A percentile compares a stretch with the other conserved stretches of the same genome.
These are phyloP conservation scores for Ganoderma boninense DNA, from an alignment of 1,284 basidiomycete species.

Conservation along the genomic window DNA sequence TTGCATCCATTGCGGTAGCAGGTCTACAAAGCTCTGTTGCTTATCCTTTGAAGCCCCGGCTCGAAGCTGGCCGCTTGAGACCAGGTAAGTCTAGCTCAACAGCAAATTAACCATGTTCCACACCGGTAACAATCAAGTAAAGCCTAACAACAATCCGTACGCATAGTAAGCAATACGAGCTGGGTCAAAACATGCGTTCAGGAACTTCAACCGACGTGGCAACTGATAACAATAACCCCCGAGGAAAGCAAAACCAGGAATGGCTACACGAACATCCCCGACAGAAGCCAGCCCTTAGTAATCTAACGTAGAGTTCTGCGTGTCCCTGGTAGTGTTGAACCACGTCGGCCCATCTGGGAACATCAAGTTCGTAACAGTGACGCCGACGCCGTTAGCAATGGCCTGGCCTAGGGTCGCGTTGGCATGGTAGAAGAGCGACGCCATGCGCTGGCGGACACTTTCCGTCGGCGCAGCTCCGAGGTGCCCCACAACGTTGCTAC, in stretches of 20 bases:
- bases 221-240: background rate
- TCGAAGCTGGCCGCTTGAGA: background rate
- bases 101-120: background rate
- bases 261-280: background rate
- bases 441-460: constrained; percentile 43
- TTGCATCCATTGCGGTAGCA: background rate
- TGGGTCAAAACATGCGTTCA: background rate
- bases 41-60: too few relatives aligned
- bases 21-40: too few relatives aligned
- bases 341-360: constrained; percentile 38
- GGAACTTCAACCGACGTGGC: background rate
- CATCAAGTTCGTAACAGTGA: constrained; percentile 32
- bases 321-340: constrained; percentile 37
- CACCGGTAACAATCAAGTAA: background rate
- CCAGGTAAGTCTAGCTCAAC: background rate
- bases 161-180: background rate
- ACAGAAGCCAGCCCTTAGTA: constrained; percentile 15
- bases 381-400: constrained; percentile 45
- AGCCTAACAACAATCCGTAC: background rate
- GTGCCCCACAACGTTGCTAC: constrained; percentile 49
- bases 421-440: constrained; percentile 46
- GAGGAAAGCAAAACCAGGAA: background rate
- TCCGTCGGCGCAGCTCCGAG: constrained; percentile 43
- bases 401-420: constrained; percentile 45
- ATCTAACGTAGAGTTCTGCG: constrained; percentile 32